Percentiles rank a stretch among this genome's conserved stretches.
These are phyloP conservation scores for Fonsecaea erecta DNA, from an alignment of 2,329 filamentous ascomycete species.

Conservation along the genomic window DNA sequence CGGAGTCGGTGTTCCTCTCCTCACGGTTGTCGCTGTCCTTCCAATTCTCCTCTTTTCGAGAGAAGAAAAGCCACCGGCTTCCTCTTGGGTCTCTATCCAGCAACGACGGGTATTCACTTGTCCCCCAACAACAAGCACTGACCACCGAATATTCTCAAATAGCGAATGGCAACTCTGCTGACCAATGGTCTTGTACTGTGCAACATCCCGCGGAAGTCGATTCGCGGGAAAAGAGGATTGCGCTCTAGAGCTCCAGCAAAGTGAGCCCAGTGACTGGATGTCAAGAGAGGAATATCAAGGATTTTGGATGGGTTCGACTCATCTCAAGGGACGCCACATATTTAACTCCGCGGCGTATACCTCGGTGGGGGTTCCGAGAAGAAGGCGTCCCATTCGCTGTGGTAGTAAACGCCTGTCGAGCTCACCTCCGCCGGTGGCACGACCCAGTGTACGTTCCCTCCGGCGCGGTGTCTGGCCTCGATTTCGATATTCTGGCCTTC, in stretches of 20 bases:
- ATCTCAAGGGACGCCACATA: neutral
- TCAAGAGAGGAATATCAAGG: neutral
- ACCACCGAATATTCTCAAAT: neutral
- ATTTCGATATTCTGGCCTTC: neutral
- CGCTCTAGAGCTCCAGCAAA: conserved; percentile 7
- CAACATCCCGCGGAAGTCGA: conserved; percentile 8
- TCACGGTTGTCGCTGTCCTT: conserved; percentile 10
- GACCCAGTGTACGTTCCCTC: neutral
- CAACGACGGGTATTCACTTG: conserved; percentile 10
- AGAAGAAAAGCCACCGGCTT: conserved; percentile 14
- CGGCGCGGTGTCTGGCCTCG: neutral
- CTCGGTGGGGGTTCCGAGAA: conserved; percentile 10
- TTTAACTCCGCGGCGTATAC: conserved; percentile 3
- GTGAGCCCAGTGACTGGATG: neutral
- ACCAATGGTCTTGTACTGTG: neutral
- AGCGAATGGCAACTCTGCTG: neutral
- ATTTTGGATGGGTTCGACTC: neutral
- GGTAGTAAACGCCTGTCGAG: neutral
- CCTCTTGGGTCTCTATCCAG: neutral
- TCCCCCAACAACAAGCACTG: neutral
- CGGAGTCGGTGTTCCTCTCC: conserved; percentile 15
- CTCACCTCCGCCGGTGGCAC: neutral
- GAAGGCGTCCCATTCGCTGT: conserved; percentile 4
- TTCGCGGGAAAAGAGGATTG: neutral
- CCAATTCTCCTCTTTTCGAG: conserved; percentile 16